Percentiles rank a stretch among this genome's conserved stretches.
Evolutionary conservation across 257 asterid species (phyloP).

Genomic region (Penstemon newberryi): DNA sequence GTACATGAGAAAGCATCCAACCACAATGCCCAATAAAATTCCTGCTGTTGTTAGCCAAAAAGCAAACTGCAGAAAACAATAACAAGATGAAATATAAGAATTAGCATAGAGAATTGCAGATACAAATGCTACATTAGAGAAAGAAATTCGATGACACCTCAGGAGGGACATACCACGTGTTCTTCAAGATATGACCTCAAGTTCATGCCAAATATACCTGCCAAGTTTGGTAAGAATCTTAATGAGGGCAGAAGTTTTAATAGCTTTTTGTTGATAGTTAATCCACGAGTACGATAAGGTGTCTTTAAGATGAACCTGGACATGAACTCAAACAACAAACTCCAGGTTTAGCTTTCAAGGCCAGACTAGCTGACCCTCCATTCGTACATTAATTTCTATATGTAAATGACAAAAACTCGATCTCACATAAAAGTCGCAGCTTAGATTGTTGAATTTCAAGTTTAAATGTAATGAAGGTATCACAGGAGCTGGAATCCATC

Average conservation of each 20-base stretch:
- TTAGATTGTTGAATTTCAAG: no score
- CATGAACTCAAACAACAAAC: background rate
- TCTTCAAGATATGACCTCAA: constrained; percentile 95
- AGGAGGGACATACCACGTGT: constrained; percentile 56
- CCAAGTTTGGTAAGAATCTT: constrained; percentile 13
- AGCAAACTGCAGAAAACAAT: constrained; percentile 64
- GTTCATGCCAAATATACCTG: constrained; percentile 99
- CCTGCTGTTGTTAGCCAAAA: constrained; percentile 97
- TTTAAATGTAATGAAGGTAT: no score
- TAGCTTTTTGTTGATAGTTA: background rate
- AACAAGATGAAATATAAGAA: constrained; percentile 13
- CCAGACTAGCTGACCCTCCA: background rate
- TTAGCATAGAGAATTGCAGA: constrained; percentile 9
- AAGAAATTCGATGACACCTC: background rate
- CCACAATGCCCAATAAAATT: constrained; percentile 64
- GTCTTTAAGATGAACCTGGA: background rate
- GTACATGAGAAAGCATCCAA: constrained; percentile 74
- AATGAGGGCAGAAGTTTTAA: constrained; percentile 6
- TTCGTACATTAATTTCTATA: background rate
- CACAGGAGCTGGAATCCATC: background rate
- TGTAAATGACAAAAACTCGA: background rate
- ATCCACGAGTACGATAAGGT: background rate
- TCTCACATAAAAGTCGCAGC: no score
- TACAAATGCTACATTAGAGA: background rate
- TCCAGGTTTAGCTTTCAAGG: background rate